Base-by-base conservation (phyloP, 1,139 yeast genomes). In the Zygosaccharomyces sapae region DNA sequence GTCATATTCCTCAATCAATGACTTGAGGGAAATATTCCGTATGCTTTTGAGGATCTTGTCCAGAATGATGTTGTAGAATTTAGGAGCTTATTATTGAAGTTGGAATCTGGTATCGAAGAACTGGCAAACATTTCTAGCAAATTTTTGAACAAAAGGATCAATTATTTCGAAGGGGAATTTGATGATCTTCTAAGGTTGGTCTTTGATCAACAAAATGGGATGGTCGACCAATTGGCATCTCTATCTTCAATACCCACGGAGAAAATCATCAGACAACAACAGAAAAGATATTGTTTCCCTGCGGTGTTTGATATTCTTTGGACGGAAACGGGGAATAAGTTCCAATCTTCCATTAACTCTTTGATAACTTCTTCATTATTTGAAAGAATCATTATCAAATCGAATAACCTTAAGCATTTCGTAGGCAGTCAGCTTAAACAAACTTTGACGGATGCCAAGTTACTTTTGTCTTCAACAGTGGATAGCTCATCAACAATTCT, bases 271-370 rank as follows among this genome's bases (percentile, higher is more conserved):
- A 65, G 61, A 27, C 46, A 55, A 13, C 51, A 52, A 42, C 58
- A 48, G 10, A 53, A 44, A 38, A 54, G 37, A 29, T 61, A 52
- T 52, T 61, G 63, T 7, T 83, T 77, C 57, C 90, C 89, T 9
- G 57, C 73, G 9, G 60, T 81, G 2, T 74, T 83, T 51, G 79
- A 79, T 42, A 63, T 70, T 18, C 59, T 83, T 9, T 81, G 86
- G 83, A 38, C 57, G 30, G 41, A 59, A 31, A 36, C 44, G 0
- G 62, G 66, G 20, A 73, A 69, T 2, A 52, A 53, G 2, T 67
- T 67, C 38, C 56, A 55, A 0, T 70, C 82, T 0, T 57, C 62
- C 45, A 71, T 75, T 1, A 40, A 64, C 1, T 69, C 70, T 0
- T 55, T 82, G 24, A 75, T 83, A 53, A 72, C 76, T 19, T 72